Evolutionary conservation across 2,329 filamentous ascomycete species (phyloP).

Genomic region (Xylaria hypoxylon): DNA sequence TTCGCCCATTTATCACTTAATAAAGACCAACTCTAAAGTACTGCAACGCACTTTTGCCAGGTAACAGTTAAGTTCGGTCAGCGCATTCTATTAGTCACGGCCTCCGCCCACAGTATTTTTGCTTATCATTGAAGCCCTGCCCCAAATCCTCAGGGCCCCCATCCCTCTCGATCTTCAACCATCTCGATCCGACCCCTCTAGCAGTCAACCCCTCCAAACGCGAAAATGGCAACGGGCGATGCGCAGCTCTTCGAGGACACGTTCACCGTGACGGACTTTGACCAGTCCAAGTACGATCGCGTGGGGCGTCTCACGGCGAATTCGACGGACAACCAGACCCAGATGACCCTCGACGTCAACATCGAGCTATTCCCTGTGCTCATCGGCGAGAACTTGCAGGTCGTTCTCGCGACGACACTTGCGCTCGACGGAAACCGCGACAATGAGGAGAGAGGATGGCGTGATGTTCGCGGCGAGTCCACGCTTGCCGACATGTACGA

Average conservation of each 20-base stretch:
- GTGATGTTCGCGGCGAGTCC: constrained; percentile 73
- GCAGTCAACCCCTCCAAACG: background rate
- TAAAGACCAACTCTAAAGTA: constrained; percentile 7
- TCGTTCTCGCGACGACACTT: constrained; percentile 87
- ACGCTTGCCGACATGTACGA: constrained; percentile 83
- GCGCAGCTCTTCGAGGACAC: constrained; percentile 93
- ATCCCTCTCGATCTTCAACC: background rate
- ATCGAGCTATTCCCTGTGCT: constrained; percentile 86
- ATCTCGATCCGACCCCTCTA: background rate
- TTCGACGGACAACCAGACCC: constrained; percentile 78
- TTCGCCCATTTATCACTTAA: constrained; percentile 5
- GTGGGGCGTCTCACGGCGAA: constrained; percentile 86
- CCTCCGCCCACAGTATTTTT: too few species aligned
- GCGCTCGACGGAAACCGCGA: constrained; percentile 63
- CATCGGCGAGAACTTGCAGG: constrained; percentile 79
- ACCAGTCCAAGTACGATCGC: constrained; percentile 93
- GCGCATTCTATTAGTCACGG: background rate
- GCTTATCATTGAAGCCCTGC: background rate
- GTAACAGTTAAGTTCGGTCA: background rate
- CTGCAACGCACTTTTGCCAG: background rate
- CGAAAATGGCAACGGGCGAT: constrained; percentile 73
- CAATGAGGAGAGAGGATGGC: constrained; percentile 72
- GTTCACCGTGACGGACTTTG: constrained; percentile 83
- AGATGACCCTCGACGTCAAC: constrained; percentile 92
- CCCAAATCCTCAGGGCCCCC: background rate